A percentile compares a stretch with the other conserved stretches of the same genome.
Conservation (phyloP, 2,329 filamentous ascomycete genomes). For the Neonectria punicea region DNA sequence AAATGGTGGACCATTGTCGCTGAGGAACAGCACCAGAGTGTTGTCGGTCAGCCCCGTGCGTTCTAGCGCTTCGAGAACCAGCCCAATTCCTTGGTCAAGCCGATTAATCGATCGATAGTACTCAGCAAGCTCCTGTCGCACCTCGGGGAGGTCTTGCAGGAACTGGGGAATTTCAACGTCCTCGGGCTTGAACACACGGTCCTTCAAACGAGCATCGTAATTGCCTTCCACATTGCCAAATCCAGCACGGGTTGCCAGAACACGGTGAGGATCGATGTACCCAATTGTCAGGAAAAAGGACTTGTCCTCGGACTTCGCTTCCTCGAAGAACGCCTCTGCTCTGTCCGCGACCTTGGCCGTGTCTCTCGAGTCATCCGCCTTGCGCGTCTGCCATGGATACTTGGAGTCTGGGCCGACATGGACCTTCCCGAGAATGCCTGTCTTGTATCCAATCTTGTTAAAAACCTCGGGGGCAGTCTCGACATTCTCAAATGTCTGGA, state of each 20-base stretch:
- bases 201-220: constrained; percentile 37
- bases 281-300: constrained; percentile 59
- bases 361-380: constrained; percentile 56
- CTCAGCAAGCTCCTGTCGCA: constrained; percentile 54
- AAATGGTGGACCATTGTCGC: constrained; percentile 61
- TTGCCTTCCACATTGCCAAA: constrained; percentile 56
- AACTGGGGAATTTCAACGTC: constrained; percentile 55
- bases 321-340: constrained; percentile 51
- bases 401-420: constrained; percentile 54
- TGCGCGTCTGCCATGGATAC: constrained; percentile 51
- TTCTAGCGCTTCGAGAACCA: constrained; percentile 50
- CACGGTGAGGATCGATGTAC: constrained; percentile 59
- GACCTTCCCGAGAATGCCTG: constrained; percentile 60
- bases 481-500: constrained; percentile 56
- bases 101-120: constrained; percentile 56
- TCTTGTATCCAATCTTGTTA: constrained; percentile 53
- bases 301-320: constrained; percentile 42
- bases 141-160: constrained; percentile 52
- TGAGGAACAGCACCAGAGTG: constrained; percentile 58
- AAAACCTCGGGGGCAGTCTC: constrained; percentile 54
- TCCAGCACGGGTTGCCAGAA: constrained; percentile 49
- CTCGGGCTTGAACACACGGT: constrained; percentile 41
- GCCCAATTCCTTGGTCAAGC: constrained; percentile 54
- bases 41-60: constrained; percentile 44
- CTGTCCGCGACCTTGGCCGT: constrained; percentile 53